Conservation (phyloP, 345 rosid species). For the Brassica napus region DNA sequence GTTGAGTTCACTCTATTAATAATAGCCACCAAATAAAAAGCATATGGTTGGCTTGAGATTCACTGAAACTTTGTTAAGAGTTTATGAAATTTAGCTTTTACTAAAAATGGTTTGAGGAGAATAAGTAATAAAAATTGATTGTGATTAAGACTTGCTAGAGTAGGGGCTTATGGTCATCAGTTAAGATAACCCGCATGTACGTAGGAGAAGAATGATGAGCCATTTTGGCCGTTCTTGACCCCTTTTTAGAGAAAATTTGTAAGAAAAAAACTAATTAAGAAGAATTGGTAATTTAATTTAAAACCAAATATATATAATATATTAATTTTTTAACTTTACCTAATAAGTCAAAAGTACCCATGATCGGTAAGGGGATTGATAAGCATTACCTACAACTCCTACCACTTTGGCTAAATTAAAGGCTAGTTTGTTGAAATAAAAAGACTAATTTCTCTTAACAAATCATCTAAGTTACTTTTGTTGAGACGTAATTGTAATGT, state of each 20-base stretch:
- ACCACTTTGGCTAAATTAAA: constrained; percentile 11
- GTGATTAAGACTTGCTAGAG: background rate
- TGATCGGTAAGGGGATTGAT: constrained; percentile 15
- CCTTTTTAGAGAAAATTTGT: background rate
- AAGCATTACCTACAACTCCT: constrained; percentile 6
- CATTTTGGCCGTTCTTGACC: background rate
- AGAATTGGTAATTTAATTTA: background rate
- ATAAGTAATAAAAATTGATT: background rate
- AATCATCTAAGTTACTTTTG: background rate
- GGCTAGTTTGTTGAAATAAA: constrained; percentile 14
- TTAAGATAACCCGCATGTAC: constrained; percentile 14
- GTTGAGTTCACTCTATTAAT: constrained; percentile 11
- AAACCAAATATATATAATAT: background rate
- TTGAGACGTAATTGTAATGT: constrained; percentile 10
- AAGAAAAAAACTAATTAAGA: background rate
- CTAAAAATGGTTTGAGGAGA: background rate
- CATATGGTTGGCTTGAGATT: constrained; percentile 19
- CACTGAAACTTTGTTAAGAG: background rate
- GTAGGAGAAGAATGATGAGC: background rate
- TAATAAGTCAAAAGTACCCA: constrained; percentile 25
- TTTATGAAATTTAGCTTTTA: background rate
- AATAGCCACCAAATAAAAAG: background rate
- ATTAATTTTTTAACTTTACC: background rate
- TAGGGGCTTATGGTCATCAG: constrained; percentile 4
- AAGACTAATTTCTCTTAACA: background rate